These are phyloP conservation scores for Elongisporangium senticosum DNA, from an alignment of 352 stramenopile species.

Conservation along the genomic window DNA sequence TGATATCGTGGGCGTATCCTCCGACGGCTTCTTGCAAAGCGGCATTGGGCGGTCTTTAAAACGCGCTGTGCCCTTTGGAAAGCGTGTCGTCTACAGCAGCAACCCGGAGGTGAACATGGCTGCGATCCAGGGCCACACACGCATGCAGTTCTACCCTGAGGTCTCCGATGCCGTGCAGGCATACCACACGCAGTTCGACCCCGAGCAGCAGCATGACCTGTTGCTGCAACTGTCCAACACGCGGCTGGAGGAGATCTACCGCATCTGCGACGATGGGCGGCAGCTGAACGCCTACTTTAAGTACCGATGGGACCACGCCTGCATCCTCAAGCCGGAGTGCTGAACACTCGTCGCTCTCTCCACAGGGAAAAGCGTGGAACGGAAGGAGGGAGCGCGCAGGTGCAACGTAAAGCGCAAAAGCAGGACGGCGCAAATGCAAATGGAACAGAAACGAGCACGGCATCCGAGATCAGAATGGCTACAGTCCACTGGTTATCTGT, in stretches of 20 bases:
- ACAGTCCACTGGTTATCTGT: too few species aligned
- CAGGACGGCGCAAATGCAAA: too few species aligned
- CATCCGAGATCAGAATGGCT: too few species aligned
- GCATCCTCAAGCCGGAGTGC: conserved; percentile 26
- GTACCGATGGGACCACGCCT: conserved; percentile 37
- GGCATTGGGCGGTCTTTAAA: conserved; percentile 57
- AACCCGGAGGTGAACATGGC: conserved; percentile 53
- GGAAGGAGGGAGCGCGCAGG: too few species aligned
- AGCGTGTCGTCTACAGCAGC: conserved; percentile 41
- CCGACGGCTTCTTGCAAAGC: conserved; percentile 45
- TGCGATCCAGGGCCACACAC: conserved; percentile 40
- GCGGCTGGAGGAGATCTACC: conserved; percentile 21
- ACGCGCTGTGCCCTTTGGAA: conserved; percentile 20
- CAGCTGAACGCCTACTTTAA: conserved; percentile 47
- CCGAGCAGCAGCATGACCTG: conserved; percentile 34
- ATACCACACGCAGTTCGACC: conserved; percentile 43
- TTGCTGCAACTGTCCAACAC: conserved; percentile 25
- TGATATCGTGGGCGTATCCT: conserved; percentile 52
- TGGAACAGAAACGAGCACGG: too few species aligned
- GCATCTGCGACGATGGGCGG: conserved; percentile 33
- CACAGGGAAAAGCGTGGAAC: too few species aligned
- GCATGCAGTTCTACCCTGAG: conserved; percentile 51
- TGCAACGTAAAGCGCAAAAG: too few species aligned
- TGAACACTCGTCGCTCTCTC: background rate
- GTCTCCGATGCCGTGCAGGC: conserved; percentile 41